phyloP scores from a whole-genome alignment of 306 rosid genomes.

The Glycine soja region DNA sequence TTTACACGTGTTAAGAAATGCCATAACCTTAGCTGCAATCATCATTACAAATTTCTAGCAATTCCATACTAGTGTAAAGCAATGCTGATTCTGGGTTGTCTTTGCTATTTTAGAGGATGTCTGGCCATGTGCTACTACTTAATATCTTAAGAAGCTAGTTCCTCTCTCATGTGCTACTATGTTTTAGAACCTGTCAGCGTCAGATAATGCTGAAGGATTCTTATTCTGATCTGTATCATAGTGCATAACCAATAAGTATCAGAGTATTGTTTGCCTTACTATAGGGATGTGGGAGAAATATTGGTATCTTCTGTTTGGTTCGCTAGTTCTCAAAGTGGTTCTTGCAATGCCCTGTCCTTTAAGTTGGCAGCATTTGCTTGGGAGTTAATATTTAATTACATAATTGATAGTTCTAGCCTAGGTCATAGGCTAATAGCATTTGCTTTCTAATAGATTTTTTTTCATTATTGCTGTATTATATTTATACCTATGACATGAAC shows the following conservation, averaged over 20 bases:
- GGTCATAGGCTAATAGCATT: constrained; percentile 20
- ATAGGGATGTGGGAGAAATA: background rate
- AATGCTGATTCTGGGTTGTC: background rate
- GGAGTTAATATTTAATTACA: background rate
- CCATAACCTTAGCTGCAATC: constrained; percentile 12
- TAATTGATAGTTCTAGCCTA: background rate
- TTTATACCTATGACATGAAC: constrained; percentile 18
- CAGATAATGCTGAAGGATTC: no score
- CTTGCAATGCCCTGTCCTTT: background rate
- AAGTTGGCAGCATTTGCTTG: background rate
- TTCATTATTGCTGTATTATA: background rate
- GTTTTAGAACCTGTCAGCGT: background rate
- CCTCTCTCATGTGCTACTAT: background rate
- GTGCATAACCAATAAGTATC: background rate
- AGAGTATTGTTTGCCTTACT: background rate
- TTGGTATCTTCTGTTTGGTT: constrained; percentile 6
- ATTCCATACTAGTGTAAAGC: background rate
- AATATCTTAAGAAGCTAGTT: background rate
- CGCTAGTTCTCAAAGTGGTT: constrained; percentile 14
- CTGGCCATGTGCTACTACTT: constrained; percentile 15
- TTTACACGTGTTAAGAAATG: constrained; percentile 6
- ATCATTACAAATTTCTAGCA: background rate
- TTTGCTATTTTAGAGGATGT: constrained; percentile 1
- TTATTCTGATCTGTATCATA: no score
- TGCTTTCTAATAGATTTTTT: constrained; percentile 9